A percentile compares a stretch with the other conserved stretches of the same genome.
phyloP scores from a whole-genome alignment of 495 filamentous ascomycete species.

The Neurospora sp. region DNA sequence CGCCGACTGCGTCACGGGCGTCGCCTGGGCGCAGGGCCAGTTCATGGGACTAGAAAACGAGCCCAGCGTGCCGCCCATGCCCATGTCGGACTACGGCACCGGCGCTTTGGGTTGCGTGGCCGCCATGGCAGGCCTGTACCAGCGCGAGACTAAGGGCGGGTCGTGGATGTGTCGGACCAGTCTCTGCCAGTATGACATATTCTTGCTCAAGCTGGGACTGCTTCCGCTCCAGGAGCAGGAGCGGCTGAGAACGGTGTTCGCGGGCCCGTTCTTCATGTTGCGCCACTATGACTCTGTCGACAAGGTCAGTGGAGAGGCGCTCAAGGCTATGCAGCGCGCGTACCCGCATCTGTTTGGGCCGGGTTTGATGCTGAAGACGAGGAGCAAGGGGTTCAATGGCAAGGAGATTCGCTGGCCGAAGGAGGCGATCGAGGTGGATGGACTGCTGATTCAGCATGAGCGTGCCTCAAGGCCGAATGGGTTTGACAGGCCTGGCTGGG shows the following conservation, averaged over 20 bases:
- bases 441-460: conserved; percentile 43
- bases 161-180: conserved; percentile 54
- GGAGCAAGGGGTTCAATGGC: conserved; percentile 39
- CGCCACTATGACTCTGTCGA: conserved; percentile 65
- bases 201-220: conserved; percentile 52
- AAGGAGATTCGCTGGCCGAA: conserved; percentile 38
- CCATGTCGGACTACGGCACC: conserved; percentile 74
- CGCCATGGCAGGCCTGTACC: conserved; percentile 52
- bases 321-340: conserved; percentile 48
- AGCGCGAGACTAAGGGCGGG: conserved; percentile 51
- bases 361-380: conserved; percentile 33
- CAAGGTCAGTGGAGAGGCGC: conserved; percentile 54
- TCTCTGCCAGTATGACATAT: conserved; percentile 55
- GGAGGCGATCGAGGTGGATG: conserved; percentile 42
- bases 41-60: conserved; percentile 56
- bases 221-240: conserved; percentile 49
- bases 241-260: conserved; percentile 39
- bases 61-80: conserved; percentile 71
- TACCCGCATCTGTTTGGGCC: conserved; percentile 41
- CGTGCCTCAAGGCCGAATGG: conserved; percentile 49
- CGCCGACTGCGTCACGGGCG: conserved; percentile 44
- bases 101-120: conserved; percentile 55
- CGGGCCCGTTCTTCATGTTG: conserved; percentile 50
- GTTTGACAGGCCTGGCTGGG: conserved; percentile 44
- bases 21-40: conserved; percentile 64